These are phyloP conservation scores for Botrytis aclada DNA, from an alignment of 2,329 filamentous ascomycete species.

Conservation along the genomic window DNA sequence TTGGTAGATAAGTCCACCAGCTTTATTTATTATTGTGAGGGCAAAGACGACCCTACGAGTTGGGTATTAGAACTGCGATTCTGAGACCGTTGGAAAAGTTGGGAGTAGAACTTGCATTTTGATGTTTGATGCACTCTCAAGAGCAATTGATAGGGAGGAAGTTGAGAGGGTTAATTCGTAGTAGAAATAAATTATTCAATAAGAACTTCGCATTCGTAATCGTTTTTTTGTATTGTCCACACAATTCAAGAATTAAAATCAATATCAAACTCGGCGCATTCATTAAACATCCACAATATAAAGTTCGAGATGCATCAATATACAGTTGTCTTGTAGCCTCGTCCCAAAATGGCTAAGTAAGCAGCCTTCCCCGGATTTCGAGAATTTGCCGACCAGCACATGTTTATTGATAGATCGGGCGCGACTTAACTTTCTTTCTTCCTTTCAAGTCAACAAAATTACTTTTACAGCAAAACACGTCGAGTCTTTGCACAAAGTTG, in stretches of 20 bases:
- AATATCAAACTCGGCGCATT: constrained; percentile 1
- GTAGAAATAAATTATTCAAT: neutral
- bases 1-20: constrained; percentile 93
- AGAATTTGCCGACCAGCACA: constrained; percentile 15
- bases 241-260: neutral
- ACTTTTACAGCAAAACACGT: neutral
- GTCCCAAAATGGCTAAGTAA: constrained; percentile 2
- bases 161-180: neutral
- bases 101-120: neutral
- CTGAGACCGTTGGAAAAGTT: too few relatives aligned
- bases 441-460: constrained; percentile 6
- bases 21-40: constrained; percentile 98
- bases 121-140: neutral
- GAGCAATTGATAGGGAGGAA: neutral
- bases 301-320: neutral
- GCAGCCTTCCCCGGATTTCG: constrained; percentile 14
- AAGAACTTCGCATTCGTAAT: neutral
- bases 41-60: constrained; percentile 82
- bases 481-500: neutral
- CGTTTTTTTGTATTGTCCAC: neutral
- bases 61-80: neutral
- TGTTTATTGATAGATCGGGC: neutral
- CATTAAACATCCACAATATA: neutral
- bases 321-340: neutral
- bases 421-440: constrained; percentile 8